Conservation (phyloP, 768 basidiomycete species). For the Boletus sp. region DNA sequence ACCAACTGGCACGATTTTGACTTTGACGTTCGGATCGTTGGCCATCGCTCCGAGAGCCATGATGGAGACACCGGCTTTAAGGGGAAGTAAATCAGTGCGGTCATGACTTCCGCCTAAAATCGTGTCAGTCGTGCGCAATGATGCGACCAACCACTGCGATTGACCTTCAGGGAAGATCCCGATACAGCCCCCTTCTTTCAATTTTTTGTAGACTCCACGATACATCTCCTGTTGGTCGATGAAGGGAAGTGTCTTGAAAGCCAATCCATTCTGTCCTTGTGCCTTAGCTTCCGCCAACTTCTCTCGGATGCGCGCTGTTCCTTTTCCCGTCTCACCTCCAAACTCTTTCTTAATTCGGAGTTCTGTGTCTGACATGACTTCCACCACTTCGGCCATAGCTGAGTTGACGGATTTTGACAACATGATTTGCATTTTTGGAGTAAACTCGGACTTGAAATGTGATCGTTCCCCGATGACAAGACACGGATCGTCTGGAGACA, state of each 20-base stretch:
- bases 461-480: constrained; percentile 83
- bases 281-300: constrained; percentile 56
- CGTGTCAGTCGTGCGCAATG: not conserved
- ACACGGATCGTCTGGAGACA: constrained; percentile 75
- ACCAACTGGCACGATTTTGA: constrained; percentile 90
- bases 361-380: constrained; percentile 86
- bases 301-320: constrained; percentile 63
- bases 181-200: constrained; percentile 85
- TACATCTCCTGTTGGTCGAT: constrained; percentile 97
- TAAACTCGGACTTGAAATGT: constrained; percentile 67
- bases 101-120: constrained; percentile 94
- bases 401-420: constrained; percentile 79
- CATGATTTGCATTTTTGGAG: constrained; percentile 80
- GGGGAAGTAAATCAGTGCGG: constrained; percentile 89
- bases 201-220: constrained; percentile 80
- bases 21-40: constrained; percentile 76
- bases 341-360: constrained; percentile 85
- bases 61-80: constrained; percentile 96
- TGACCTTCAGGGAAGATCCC: constrained; percentile 98
- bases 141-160: constrained; percentile 5
- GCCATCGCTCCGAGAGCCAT: constrained; percentile 99
- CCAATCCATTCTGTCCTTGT: constrained; percentile 57
- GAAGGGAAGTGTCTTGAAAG: constrained; percentile 81
- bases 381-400: constrained; percentile 75
- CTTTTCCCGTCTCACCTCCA: constrained; percentile 74